Base-by-base conservation (phyloP, 495 filamentous ascomycete genomes). In the Penicillium paradoxum region DNA sequence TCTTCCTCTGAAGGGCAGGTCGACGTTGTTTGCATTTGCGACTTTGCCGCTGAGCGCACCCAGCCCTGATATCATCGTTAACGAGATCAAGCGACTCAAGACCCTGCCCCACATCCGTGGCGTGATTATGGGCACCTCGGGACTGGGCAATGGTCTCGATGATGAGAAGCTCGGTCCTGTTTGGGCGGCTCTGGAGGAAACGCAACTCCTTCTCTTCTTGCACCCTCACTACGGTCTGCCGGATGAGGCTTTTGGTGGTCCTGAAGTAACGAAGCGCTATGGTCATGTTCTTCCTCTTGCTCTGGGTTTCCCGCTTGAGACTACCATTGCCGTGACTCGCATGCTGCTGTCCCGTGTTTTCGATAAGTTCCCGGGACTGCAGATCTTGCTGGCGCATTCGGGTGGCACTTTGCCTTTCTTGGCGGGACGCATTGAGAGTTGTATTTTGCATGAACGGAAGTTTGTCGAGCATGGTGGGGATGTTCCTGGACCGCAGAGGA, bases 151-250 rank as follows among this genome's bases (percentile, higher is more conserved):
- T 9, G 92, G 92, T 0, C 76, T 97, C 6, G 92, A 97, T 67
- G 91, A 97, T 68, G 76, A 79, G 6, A 63, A 65, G 0, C 57
- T 97, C 25, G 77, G 90, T 21, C 79, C 83, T 0, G 77, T 97
- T 24, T 90, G 88, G 72, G 60, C 69, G 4, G 83, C 86, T 0
- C 68, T 97, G 2, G 76, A 89, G 40, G 77, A 81, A 32, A 78
- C 79, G 0, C 62, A 75, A 33, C 72, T 84, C 19, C 69, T 89
- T 14, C 69, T 95, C 21, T 97, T 97, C 70, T 70, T 97, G 14
- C 92, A 97, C 67, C 92, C 92, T 30, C 92, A 97, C 69, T 96
- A 97, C 64, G 92, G 92, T 3, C 77, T 97, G 0, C 91, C 89
- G 0, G 76, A 77, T 45, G 77, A 79, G 15, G 90, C 95, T 9